Evolutionary conservation across 192 early-diverging fungal species (phyloP), one percentile per base, ranked within the genome.

Genomic region (Coemansia sp.): DNA sequence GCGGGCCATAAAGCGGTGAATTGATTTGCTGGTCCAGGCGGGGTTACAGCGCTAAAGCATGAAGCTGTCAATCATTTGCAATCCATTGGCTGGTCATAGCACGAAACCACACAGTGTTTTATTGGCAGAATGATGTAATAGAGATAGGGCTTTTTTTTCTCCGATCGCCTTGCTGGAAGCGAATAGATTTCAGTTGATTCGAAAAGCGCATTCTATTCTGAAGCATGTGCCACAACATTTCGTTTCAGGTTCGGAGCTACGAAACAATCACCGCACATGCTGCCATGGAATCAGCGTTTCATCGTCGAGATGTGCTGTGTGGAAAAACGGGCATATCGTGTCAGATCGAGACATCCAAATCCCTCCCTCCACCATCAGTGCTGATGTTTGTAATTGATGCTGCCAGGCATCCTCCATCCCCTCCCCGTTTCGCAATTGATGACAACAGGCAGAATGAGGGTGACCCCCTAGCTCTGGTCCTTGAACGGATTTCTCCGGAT

Each of bases 51-150:
- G 20, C 16, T 49, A 20, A 52, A 52, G 49, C 49, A 24, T 60
- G 26, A 24, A 24, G 43, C n/a, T n/a, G 41, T n/a, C 35, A 21
- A 60, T 36, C 59, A 33, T 10, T 45, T 48, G 26, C 24, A 48
- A 63, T 63, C 61, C 45, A 63, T 63, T 63, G 61, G 61, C 44
- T 39, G 39, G 43, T 26, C 53, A 62, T 15, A 38, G 43, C 24
- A 36, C 41, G 43, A 23, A 23, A 10, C 46, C 46, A 1, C 53
- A 56, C 6, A 23, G 9, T 30, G 53, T 23, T 26, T 56, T 24
- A 16, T 49, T 20, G 16, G 6, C 46, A 49, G 46, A 20, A n/a
- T 45, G 44, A 45, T 45, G 44, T 45, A 45, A 45, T 45, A 16
- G 14, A 45, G 14, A 16, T 14, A 45, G 2, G 14, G 44, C 44